Evolutionary conservation across 2,329 filamentous ascomycete genomes (phyloP).

Genomic region (Curvularia spicifera): DNA sequence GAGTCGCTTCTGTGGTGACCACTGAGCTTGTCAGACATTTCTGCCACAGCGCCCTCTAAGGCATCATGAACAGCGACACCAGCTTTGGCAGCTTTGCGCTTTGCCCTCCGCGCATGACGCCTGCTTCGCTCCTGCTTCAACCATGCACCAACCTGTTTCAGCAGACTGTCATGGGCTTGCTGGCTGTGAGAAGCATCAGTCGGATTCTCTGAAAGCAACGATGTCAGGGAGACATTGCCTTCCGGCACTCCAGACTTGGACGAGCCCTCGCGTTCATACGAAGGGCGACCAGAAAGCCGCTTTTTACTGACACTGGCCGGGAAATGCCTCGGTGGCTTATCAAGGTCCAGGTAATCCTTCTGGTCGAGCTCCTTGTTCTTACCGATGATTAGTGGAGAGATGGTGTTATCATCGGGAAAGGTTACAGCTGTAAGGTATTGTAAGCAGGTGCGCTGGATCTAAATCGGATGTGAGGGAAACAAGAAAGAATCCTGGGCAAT

Average conservation of each 20-base stretch:
- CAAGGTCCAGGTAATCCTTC: conserved; percentile 51
- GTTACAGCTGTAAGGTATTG: conserved; percentile 50
- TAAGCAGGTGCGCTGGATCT: conserved; percentile 30
- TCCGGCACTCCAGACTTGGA: conserved; percentile 29
- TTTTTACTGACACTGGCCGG: conserved; percentile 50
- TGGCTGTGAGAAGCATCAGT: conserved; percentile 29
- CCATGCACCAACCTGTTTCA: conserved; percentile 83
- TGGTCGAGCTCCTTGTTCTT: conserved; percentile 55
- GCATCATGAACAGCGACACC: conserved; percentile 7
- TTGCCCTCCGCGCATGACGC: conserved; percentile 62
- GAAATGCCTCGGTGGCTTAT: conserved; percentile 46
- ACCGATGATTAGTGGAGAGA: conserved; percentile 56
- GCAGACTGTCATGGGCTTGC: conserved; percentile 54
- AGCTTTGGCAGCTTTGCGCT: conserved; percentile 59
- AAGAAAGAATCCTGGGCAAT: not conserved
- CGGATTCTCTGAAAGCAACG: conserved; percentile 41
- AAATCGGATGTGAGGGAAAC: not conserved
- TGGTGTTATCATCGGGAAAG: conserved; percentile 53
- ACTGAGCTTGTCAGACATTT: conserved; percentile 14
- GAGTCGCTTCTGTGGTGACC: conserved; percentile 58
- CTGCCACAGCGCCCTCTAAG: conserved; percentile 8
- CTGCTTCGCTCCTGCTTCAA: conserved; percentile 78
- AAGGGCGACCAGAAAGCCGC: conserved; percentile 53
- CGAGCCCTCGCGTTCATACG: conserved; percentile 40
- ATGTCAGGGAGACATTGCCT: conserved; percentile 41